These are phyloP conservation scores for Nicotiana benthamiana DNA, from an alignment of 257 asterid species.

Conservation along the genomic window DNA sequence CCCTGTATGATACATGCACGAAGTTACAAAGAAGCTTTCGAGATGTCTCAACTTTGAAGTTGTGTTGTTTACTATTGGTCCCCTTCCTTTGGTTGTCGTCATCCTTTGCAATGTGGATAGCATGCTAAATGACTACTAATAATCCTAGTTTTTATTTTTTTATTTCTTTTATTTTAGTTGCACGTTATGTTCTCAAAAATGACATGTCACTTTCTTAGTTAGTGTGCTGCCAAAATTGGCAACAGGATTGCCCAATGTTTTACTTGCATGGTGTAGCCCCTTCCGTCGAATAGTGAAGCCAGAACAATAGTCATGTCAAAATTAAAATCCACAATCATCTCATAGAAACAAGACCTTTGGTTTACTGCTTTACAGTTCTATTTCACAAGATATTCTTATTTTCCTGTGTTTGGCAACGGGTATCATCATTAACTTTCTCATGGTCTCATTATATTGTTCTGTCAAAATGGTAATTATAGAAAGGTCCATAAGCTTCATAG, in stretches of 20 bases:
- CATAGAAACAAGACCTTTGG: neutral
- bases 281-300: neutral
- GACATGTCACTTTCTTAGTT: neutral
- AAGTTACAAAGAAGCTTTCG: neutral
- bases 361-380: neutral
- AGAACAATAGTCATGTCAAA: neutral
- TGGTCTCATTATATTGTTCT: neutral
- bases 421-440: neutral
- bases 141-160: neutral
- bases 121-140: neutral
- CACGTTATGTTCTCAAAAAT: neutral
- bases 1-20: neutral
- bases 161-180: neutral
- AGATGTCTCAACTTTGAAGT: conserved; percentile 2
- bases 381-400: neutral
- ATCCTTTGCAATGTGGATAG: neutral
- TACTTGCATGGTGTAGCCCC: neutral
- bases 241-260: neutral
- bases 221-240: neutral
- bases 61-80: neutral
- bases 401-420: neutral
- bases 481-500: neutral
- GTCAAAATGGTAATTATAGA: neutral
- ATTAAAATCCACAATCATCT: neutral
- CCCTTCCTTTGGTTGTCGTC: neutral